These are phyloP conservation scores for Claviceps arundinis DNA, from an alignment of 2,329 filamentous ascomycete genomes.

Conservation along the genomic window DNA sequence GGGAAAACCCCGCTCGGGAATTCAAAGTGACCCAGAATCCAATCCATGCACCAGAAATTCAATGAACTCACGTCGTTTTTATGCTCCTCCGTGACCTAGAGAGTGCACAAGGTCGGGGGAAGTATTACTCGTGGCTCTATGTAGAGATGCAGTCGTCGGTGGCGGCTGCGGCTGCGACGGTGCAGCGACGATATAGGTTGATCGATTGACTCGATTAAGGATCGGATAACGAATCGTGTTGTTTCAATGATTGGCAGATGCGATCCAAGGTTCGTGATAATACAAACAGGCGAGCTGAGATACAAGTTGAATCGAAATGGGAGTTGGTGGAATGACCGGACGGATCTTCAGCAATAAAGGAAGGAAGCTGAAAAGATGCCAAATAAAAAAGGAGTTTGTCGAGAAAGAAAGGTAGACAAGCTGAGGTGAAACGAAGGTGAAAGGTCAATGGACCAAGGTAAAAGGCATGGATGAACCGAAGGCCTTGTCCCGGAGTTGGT, in stretches of 20 bases:
- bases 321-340: constrained; percentile 22
- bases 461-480: neutral
- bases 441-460: neutral
- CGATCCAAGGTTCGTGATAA: neutral
- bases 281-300: constrained; percentile 1
- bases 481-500: neutral
- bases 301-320: constrained; percentile 3
- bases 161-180: neutral
- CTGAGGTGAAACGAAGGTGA: neutral
- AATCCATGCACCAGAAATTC: neutral
- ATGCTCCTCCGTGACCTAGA: neutral
- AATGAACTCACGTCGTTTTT: constrained; percentile 1
- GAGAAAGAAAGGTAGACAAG: neutral
- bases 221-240: neutral
- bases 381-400: neutral
- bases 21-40: neutral
- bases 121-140: neutral
- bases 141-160: neutral
- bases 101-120: neutral
- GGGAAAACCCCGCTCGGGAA: neutral
- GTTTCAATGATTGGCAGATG: neutral
- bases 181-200: neutral
- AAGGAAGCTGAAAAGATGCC: constrained; percentile 15
- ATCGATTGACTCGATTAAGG: neutral
- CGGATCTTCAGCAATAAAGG: constrained; percentile 22